Evolutionary conservation across 2,329 filamentous ascomycete genomes (phyloP).

Genomic region (Xylaria sp.): DNA sequence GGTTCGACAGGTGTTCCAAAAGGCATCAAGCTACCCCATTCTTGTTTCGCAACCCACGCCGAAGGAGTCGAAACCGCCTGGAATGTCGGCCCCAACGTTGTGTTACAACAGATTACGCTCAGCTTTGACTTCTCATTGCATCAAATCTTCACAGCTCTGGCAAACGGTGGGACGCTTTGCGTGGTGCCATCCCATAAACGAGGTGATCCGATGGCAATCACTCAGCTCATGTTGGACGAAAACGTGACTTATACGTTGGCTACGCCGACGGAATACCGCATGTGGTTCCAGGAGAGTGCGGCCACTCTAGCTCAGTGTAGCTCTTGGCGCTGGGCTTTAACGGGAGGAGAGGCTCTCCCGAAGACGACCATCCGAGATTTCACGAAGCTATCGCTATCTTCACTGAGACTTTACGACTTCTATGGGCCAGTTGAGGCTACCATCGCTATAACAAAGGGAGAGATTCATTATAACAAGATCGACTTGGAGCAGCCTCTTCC

Average conservation of each 20-base stretch:
- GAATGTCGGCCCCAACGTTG: conserved; percentile 27
- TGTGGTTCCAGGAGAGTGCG: neutral
- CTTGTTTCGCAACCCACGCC: conserved; percentile 4
- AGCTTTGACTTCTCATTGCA: conserved; percentile 44
- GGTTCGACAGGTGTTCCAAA: conserved; percentile 3
- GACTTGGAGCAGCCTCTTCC: neutral
- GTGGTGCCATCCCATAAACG: conserved; percentile 39
- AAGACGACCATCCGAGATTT: neutral
- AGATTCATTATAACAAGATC: conserved; percentile 1
- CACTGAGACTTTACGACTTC: conserved; percentile 36
- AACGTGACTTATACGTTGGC: conserved; percentile 41
- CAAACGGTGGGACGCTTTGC: conserved; percentile 39
- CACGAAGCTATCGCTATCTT: neutral
- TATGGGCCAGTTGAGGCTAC: conserved; percentile 39
- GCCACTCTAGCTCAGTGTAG: neutral
- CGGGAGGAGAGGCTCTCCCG: conserved; percentile 1
- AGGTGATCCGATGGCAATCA: conserved; percentile 42
- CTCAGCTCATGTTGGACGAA: conserved; percentile 40
- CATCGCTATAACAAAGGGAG: neutral
- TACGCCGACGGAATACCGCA: conserved; percentile 2
- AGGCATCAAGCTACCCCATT: conserved; percentile 1
- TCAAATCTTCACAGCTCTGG: conserved; percentile 42
- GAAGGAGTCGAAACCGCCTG: neutral
- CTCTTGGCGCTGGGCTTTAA: neutral
- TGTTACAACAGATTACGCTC: conserved; percentile 45